phyloP scores from a whole-genome alignment of 176 grass and related monocot genomes.

The sorghum (Sorghum bicolor) region DNA sequence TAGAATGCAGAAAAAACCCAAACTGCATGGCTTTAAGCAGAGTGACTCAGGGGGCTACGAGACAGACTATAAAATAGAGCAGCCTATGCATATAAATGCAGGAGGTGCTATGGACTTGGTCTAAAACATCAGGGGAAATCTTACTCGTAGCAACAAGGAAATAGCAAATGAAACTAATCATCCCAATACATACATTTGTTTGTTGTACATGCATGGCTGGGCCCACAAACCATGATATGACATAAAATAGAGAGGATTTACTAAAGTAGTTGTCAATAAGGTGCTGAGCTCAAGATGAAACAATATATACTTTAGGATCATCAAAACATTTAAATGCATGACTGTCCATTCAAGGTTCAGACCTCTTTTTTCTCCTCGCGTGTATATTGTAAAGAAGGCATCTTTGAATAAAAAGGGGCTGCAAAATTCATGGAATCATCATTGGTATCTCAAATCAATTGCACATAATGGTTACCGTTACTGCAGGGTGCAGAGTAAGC shows the following conservation, averaged over 20 bases:
- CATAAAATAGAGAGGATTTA: background rate
- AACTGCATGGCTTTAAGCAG: background rate
- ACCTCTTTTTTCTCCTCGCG: slow-evolving; percentile 83
- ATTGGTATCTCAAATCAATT: slow-evolving; percentile 36
- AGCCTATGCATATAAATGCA: background rate
- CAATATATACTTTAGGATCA: background rate
- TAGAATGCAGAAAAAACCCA: background rate
- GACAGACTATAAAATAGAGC: background rate
- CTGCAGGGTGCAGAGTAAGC: slow-evolving; percentile 10
- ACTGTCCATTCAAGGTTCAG: slow-evolving; percentile 10
- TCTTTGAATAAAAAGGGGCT: slow-evolving; percentile 93
- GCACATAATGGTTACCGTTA: slow-evolving; percentile 28
- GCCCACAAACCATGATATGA: background rate
- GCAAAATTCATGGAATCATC: slow-evolving; percentile 20
- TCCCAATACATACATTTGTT: background rate
- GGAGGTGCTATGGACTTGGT: background rate
- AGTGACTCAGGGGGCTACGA: background rate
- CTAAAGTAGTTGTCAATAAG: background rate
- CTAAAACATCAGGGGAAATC: background rate
- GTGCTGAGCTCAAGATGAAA: background rate
- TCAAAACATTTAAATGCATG: background rate
- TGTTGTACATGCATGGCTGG: background rate
- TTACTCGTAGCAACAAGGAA: background rate
- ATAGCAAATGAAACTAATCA: background rate
- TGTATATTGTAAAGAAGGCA: slow-evolving; percentile 85